Evolutionary conservation across 2,329 filamentous ascomycete species (phyloP), one percentile per base, ranked within the genome.

Genomic region (Fusarium hostae): DNA sequence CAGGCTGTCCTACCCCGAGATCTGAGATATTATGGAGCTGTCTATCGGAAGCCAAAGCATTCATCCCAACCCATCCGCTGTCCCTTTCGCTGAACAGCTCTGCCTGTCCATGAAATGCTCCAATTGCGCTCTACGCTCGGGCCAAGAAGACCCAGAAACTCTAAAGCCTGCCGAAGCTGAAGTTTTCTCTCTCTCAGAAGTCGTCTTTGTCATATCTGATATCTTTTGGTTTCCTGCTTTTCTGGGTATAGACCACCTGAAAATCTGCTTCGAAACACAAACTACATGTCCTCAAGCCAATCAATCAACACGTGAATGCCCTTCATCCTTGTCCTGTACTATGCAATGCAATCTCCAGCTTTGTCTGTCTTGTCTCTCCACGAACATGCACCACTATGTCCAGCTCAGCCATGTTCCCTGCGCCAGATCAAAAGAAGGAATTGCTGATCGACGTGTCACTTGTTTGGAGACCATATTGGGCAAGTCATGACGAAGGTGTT

Each of bases 11-110:
- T 59, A 37, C 65, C 68, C 50, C 54, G 52, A 56, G 71, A 74
- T 74, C 71, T 74, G 30, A 74, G 71, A 74, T 71, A 74, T n/a
- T 43, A 56, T 59, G 66, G 62, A 47, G 61, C 34, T 47, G 37
- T 43, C 28, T 34, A 24, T 40, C 26, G 9, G 35, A 43, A 60
- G 48, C 37, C 59, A 54, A 59, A 59, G 10, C 63, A n/a, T 24
- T 5, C 47, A 35, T 10, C 47, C 47, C 22, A 35, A 8, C 30
- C 18, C 48, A 51, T 56, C 18, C 30, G 5, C 47, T 13, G 47
- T n/a, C 28, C 26, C 26, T 45, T 20, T 6, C 22, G 30, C 30
- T 24, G n/a, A 22, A 18, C 15, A 47, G 28, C 18, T 26, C 51
- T 40, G 58, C 70, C 55, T 43, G 48, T 58, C 48, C 51, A 34